Base-by-base conservation (phyloP, 2,329 filamentous ascomycete species). In the Pyrenochaeta sp. region DNA sequence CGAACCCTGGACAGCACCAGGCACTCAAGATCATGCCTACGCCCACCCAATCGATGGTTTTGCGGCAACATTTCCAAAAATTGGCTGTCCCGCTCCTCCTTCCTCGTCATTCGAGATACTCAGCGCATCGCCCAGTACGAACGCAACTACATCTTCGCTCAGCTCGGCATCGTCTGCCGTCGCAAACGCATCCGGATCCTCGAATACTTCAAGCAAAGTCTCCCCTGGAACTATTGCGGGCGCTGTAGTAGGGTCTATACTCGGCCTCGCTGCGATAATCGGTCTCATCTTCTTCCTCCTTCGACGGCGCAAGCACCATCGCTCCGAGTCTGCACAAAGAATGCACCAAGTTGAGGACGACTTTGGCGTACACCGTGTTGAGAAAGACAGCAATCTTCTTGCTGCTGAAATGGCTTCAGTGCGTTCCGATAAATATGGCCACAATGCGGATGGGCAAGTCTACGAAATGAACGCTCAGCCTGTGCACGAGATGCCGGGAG, bases 11-110 rank as follows among this genome's bases (percentile, higher is more conserved):
- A 38, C 41, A 20, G 38, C 43, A 27, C 41, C 26, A 2, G 24
- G 38, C 6, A 30, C 46, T 14, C 41, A 41, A n/a, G 53, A 40
- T 6, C 51, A 65, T 35, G 58, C 59, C 2, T 65, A 51, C 21
- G 63, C 58, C 3, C 58, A 63, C 41, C 59, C 60, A 14, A 63
- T 67, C 35, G 63, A 67, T 29, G 63, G 63, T 4, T 61, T 55
- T 34, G 61, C 55, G 2, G 35, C 44, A 6, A 42, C 35, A 2
- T 47, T 48, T 7, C 41, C 53, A 6, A 36, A 26, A 8, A 11
- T 60, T 17, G 53, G 53, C 13, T 63, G 55, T 26, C 26, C 43
- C 8, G 34, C 48, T 9, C 21, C 42, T n/a, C 11, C 26, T 11
- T 35, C 34, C 17, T 43, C 44, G 14, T 28, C 42, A 20, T 38